phyloP scores from a whole-genome alignment of 305 asterid genomes.

The Salvia sclarea region DNA sequence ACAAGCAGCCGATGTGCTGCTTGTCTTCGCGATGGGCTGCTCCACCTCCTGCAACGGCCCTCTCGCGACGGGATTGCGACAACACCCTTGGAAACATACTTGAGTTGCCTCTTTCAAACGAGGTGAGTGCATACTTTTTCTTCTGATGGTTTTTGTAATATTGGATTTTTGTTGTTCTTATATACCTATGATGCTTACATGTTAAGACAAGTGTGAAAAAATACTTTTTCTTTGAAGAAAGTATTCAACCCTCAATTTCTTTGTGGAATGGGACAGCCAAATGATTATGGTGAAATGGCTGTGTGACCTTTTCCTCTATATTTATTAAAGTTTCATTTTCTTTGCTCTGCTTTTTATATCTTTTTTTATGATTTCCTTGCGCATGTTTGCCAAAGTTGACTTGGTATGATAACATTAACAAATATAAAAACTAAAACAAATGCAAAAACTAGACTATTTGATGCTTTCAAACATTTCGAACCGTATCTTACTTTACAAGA shows the following conservation, averaged over 20 bases:
- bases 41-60: constrained; percentile 37
- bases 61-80: constrained; percentile 46
- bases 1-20: constrained; percentile 58
- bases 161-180: constrained; percentile 26
- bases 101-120: constrained; percentile 42
- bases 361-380: constrained; percentile 25
- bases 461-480: constrained; percentile 13
- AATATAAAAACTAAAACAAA: neutral
- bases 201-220: constrained; percentile 47
- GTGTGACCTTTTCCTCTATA: constrained; percentile 47
- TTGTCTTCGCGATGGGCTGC: constrained; percentile 29
- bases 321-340: constrained; percentile 30
- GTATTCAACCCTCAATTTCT: constrained; percentile 29
- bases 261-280: constrained; percentile 38
- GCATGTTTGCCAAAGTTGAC: constrained; percentile 48
- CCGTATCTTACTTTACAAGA: constrained; percentile 4
- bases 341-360: constrained; percentile 7
- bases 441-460: neutral
- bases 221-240: constrained; percentile 24
- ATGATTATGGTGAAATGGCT: constrained; percentile 38
- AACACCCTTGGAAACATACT: constrained; percentile 53
- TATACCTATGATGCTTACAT: constrained; percentile 45
- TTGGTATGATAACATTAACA: constrained; percentile 30
- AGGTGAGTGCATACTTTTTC: constrained; percentile 40
- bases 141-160: neutral